phyloP scores from a whole-genome alignment of 257 asterid species.

The Euphrasia confusa region DNA sequence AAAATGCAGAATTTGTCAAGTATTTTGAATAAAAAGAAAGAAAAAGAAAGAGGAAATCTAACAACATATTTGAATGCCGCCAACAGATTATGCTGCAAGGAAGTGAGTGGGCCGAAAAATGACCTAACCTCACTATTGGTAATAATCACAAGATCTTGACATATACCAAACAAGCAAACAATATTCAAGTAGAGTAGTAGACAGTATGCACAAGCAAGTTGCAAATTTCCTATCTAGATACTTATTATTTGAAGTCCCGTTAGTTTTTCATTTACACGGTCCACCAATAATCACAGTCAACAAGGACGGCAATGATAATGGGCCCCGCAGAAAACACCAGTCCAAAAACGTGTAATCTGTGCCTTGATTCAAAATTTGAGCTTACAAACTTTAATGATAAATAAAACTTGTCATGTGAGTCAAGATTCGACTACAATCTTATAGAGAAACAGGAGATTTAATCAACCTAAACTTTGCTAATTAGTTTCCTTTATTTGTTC shows the following conservation, averaged over 20 bases:
- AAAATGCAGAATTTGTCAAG: neutral
- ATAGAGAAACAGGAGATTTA: neutral
- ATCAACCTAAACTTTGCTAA: neutral
- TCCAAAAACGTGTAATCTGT: neutral
- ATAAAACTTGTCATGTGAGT: neutral
- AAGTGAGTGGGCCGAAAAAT: neutral
- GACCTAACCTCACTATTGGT: neutral
- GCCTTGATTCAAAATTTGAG: neutral
- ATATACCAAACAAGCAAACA: neutral
- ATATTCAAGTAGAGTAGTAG: neutral
- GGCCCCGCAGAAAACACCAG: no score
- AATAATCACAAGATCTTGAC: neutral
- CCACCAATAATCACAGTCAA: constrained; percentile 3
- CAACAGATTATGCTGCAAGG: neutral
- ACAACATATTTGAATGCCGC: neutral
- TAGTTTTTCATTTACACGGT: neutral
- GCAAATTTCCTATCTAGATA: constrained; percentile 3
- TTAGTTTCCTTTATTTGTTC: neutral
- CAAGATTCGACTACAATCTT: neutral
- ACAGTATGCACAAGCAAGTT: neutral
- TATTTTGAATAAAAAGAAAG: neutral
- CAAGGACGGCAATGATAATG: no score
- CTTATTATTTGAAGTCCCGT: neutral
- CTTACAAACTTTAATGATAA: neutral
- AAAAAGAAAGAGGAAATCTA: neutral